A percentile compares a stretch with the other conserved stretches of the same genome.
These are phyloP conservation scores for Penicillium occitanis DNA, from an alignment of 2,329 filamentous ascomycete genomes.

Conservation along the genomic window DNA sequence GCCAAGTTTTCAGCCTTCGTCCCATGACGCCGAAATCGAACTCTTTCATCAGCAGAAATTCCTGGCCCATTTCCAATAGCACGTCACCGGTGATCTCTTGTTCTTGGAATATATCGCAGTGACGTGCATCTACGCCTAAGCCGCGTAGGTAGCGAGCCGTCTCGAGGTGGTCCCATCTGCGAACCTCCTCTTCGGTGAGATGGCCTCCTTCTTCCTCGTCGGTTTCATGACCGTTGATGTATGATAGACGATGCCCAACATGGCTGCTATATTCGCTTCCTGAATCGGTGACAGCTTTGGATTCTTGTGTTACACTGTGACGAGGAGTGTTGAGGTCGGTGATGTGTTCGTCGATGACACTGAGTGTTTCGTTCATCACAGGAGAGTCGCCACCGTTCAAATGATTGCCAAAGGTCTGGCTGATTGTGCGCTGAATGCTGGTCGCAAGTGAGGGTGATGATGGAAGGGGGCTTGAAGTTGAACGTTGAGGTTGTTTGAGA, in stretches of 20 bases:
- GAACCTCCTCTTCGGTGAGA: constrained; percentile 73
- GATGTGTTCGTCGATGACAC: constrained; percentile 96
- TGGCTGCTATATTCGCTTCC: constrained; percentile 87
- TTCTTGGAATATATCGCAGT: constrained; percentile 91
- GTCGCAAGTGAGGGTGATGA: constrained; percentile 34
- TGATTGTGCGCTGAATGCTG: constrained; percentile 46
- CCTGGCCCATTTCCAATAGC: constrained; percentile 89
- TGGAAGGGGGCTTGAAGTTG: constrained; percentile 40
- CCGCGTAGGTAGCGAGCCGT: constrained; percentile 89
- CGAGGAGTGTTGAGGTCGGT: constrained; percentile 73
- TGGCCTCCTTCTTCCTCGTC: constrained; percentile 81
- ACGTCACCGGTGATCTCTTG: constrained; percentile 97
- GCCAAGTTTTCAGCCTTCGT: constrained; percentile 87
- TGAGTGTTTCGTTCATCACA: constrained; percentile 90
- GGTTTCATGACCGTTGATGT: constrained; percentile 91
- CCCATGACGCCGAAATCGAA: constrained; percentile 92
- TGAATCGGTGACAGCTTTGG: constrained; percentile 68
- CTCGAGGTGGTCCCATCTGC: constrained; percentile 73
- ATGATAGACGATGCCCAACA: constrained; percentile 74
- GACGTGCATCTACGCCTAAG: constrained; percentile 78
- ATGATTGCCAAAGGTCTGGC: constrained; percentile 51
- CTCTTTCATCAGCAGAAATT: constrained; percentile 90
- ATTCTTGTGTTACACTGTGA: constrained; percentile 53
- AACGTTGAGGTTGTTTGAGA: constrained; percentile 32
- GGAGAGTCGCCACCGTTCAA: constrained; percentile 62